Evolutionary conservation across 345 rosid genomes (phyloP), one percentile per base, ranked within the genome.

Genomic region (Ceriops tagal): DNA sequence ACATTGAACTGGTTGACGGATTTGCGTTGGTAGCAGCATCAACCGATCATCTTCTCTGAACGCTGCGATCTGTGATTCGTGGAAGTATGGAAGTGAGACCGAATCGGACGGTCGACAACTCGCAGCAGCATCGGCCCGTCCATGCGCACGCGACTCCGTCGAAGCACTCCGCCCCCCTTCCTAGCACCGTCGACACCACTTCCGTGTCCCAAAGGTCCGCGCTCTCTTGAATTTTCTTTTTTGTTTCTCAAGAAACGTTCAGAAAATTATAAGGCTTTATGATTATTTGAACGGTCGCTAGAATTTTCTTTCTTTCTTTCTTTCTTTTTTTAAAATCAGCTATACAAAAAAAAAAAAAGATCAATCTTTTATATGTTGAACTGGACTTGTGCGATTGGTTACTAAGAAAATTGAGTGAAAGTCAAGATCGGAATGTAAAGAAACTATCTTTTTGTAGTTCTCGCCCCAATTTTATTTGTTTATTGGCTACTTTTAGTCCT

Each of bases 121-220:
- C 85, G 51, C 77, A 34, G 61, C 80, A 28, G 31, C 78, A 75
- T 51, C 85, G 26, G 22, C 81, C 68, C 18, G 49, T 43, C 34
- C 82, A 57, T 53, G 37, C 74, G 11, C 10, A 80, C 5, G 75
- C 82, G 53, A 65, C 77, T 56, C 69, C 79, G 20, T 83, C 89
- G 19, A 84, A 84, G 64, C 86, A 79, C 64, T 81, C 83, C 13
- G 71, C 64, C 37, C 26, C 82, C 52, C 39, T 81, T 31, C 70
- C 82, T 16, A 76, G 62, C 66, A 56, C 75, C 52, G 80, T 75
- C 47, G 88, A 86, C 67, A 77, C 84, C 49, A 63, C 83, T 49
- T 79, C 91, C 53, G 91, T 86, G 67, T 63, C 88, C 55, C 85
- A 83, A 65, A 80, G 91, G 91, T 68, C 51, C 7, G 58, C 47